Base-by-base conservation (phyloP, 108 stramenopile genomes). In the Cyclotella choctawhatcheeana region DNA sequence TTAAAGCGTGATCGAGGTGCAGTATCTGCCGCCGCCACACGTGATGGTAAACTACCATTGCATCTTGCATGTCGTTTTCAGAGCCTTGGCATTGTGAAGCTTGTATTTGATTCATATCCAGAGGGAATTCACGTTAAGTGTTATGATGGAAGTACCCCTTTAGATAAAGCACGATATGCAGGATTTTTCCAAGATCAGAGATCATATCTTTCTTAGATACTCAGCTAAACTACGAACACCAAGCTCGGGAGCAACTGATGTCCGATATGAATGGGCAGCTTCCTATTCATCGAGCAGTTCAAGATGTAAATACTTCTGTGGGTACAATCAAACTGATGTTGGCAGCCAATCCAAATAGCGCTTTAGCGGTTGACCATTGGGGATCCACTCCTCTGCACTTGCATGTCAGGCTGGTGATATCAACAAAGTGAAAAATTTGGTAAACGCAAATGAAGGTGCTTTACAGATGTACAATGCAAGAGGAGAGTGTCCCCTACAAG, bases 171-270 rank as follows among this genome's bases (percentile, higher is more conserved):
- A n/a, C n/a, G n/a, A n/a, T n/a, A n/a, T n/a, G n/a, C n/a, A n/a
- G n/a, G n/a, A n/a, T n/a, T n/a, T n/a, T n/a, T n/a, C n/a, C n/a
- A n/a, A n/a, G n/a, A n/a, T n/a, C n/a, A n/a, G n/a, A n/a, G n/a
- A 31, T 55, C 25, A 17, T 31, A 27, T 3, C 4, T n/a, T 48
- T 10, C 30, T 31, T 76, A 71, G 55, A 76, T 73, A 65, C 73
- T 77, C 44, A 81, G 52, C 45, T 60, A 37, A 17, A 27, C 12
- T 5, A 16, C 2, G 54, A 27, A 33, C 40, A 18, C 13, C 31
- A 62, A 40, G 34, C 54, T 30, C 20, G 22, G 50, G 5, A 14
- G n/a, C n/a, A 5, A 22, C 6, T 53, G 76, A 78, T 13, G n/a
- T n/a, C 85, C 58, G 3, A 25, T 27, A 27, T 5, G 24, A 44